phyloP scores from a whole-genome alignment of 306 rosid genomes.

The Coriaria nepalensis region DNA sequence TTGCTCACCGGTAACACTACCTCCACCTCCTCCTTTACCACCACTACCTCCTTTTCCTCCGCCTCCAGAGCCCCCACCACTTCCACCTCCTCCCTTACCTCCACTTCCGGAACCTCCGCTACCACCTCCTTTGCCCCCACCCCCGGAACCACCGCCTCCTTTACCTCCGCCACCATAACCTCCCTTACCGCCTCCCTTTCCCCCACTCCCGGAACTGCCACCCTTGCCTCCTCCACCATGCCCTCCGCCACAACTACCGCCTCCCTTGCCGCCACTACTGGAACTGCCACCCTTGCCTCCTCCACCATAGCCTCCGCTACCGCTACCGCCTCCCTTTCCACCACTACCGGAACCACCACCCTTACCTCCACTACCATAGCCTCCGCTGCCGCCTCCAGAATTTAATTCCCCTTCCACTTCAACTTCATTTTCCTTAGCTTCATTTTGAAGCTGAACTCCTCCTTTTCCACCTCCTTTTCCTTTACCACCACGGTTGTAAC shows the following conservation, averaged over 20 bases:
- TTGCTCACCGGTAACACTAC: neutral
- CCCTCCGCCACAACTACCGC: neutral
- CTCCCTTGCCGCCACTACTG: neutral
- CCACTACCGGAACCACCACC: neutral
- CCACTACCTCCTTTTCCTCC: neutral
- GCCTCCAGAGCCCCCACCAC: neutral
- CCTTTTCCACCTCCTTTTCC: too few species aligned
- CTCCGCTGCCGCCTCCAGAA: too few species aligned
- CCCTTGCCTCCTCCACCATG: constrained; percentile 1
- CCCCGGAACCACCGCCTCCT: neutral
- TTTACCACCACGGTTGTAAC: too few species aligned
- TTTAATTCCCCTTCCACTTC: too few species aligned
- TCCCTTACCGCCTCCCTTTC: neutral
- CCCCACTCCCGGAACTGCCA: neutral
- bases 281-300: neutral
- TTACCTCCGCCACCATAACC: neutral
- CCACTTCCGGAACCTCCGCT: neutral
- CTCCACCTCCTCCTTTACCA: neutral
- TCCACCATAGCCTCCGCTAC: neutral
- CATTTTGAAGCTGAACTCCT: too few species aligned
- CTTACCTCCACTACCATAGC: neutral
- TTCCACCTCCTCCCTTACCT: neutral
- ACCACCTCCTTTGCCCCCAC: neutral
- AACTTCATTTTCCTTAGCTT: too few species aligned
- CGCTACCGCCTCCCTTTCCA: neutral